Conservation (phyloP, 257 asterid species). For the Plantago ovata region DNA sequence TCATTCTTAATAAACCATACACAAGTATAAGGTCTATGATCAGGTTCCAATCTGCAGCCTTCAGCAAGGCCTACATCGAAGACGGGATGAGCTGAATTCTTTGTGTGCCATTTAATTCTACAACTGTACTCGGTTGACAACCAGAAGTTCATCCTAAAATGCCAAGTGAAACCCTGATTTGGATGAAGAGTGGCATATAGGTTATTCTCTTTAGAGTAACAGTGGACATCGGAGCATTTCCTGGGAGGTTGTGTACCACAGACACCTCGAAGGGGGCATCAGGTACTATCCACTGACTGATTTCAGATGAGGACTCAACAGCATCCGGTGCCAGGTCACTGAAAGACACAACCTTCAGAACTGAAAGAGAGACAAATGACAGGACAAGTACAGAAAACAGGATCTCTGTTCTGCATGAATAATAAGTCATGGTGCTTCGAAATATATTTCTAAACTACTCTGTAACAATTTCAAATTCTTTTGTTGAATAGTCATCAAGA, state of each 20-base stretch:
- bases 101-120: neutral
- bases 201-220: neutral
- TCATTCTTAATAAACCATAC: slow-evolving; percentile 2
- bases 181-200: neutral
- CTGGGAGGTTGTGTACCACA: neutral
- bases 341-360: too few species aligned
- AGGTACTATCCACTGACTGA: too few species aligned
- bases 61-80: neutral
- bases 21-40: neutral
- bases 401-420: too few species aligned
- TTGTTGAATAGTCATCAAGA: too few species aligned
- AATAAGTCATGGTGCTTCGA: too few species aligned
- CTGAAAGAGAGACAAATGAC: too few species aligned
- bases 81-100: neutral
- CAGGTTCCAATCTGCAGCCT: too few species aligned
- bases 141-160: neutral
- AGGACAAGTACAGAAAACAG: too few species aligned
- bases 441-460: too few species aligned
- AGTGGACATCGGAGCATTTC: neutral
- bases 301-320: too few species aligned
- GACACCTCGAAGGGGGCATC: slow-evolving; percentile 1
- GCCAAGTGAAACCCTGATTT: neutral
- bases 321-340: too few species aligned
- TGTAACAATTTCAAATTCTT: too few species aligned
- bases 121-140: neutral